Percentiles rank a stretch among this genome's conserved stretches.
Evolutionary conservation across 2,329 filamentous ascomycete genomes (phyloP).

Genomic region (Phyllosticta ampelicida): DNA sequence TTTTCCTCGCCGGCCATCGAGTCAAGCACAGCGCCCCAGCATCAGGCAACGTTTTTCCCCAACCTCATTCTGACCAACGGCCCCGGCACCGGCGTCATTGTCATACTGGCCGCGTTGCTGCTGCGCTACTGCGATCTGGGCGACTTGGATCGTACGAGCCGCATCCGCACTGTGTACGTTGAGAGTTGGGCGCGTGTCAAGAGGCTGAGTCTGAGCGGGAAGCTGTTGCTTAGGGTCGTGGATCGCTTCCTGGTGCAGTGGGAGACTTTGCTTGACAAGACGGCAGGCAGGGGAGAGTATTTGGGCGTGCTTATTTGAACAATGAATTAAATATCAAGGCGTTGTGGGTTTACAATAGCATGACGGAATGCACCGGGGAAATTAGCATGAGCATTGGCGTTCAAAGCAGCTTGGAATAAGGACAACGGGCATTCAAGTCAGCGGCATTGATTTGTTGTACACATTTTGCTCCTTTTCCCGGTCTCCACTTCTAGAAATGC

Average conservation of each 20-base stretch:
- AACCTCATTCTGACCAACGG: constrained; percentile 79
- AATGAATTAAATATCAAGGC: not conserved
- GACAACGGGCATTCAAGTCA: not conserved
- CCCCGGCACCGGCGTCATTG: constrained; percentile 74
- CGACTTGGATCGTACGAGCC: constrained; percentile 31
- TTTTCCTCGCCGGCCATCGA: constrained; percentile 14
- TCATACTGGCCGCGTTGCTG: constrained; percentile 48
- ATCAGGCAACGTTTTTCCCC: constrained; percentile 31
- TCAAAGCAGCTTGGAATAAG: not conserved
- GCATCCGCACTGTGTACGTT: constrained; percentile 70
- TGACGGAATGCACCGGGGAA: not conserved
- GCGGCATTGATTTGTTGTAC: not conserved
- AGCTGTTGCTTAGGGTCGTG: constrained; percentile 58
- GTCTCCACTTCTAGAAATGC: not conserved
- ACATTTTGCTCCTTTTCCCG: not conserved
- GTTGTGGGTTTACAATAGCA: not conserved
- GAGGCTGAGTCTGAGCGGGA: constrained; percentile 74
- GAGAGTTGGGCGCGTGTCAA: constrained; percentile 87
- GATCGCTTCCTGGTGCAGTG: constrained; percentile 81
- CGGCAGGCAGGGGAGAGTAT: constrained; percentile 33
- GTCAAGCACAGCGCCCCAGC: constrained; percentile 25
- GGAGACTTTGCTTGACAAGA: constrained; percentile 43
- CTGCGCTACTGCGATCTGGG: constrained; percentile 41
- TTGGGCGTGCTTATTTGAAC: constrained; percentile 26
- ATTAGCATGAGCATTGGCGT: not conserved